These are phyloP conservation scores for Calamus simplicifolius DNA, from an alignment of 176 grass and related monocot species.

Conservation along the genomic window DNA sequence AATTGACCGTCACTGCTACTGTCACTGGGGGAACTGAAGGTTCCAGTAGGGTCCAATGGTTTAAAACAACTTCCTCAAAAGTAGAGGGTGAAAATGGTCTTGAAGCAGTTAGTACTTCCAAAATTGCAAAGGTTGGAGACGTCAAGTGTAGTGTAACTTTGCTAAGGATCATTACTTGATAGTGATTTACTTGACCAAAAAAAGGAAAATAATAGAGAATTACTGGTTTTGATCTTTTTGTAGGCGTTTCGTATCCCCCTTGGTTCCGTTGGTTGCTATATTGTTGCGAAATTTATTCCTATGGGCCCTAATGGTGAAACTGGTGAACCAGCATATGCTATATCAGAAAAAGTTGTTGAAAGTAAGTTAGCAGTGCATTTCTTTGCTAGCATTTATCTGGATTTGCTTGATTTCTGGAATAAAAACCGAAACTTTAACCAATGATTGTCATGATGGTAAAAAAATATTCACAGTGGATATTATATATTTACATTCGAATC, in stretches of 20 bases:
- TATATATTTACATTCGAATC: too few relatives aligned
- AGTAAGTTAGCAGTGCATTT: slow-evolving; percentile 42
- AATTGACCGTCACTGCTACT: slow-evolving; percentile 50
- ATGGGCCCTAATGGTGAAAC: slow-evolving; percentile 79
- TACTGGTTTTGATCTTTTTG: slow-evolving; percentile 1
- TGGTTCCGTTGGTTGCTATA: slow-evolving; percentile 58
- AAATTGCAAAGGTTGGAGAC: slow-evolving; percentile 69
- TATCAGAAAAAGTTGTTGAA: slow-evolving; percentile 64
- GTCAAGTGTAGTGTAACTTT: neutral
- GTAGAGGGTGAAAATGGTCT: slow-evolving; percentile 59
- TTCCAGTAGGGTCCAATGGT: slow-evolving; percentile 90
- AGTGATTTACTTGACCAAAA: neutral
- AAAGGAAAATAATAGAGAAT: too few relatives aligned
- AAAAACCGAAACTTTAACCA: too few relatives aligned
- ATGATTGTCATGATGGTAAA: too few relatives aligned
- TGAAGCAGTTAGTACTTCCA: slow-evolving; percentile 72
- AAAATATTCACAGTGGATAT: too few relatives aligned
- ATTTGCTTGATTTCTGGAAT: too few relatives aligned
- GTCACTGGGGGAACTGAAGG: slow-evolving; percentile 75
- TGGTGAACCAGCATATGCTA: slow-evolving; percentile 73
- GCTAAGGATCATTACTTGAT: too few relatives aligned
- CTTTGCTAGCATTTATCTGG: neutral
- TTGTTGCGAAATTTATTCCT: slow-evolving; percentile 91
- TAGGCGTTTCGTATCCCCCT: slow-evolving; percentile 89
- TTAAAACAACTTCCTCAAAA: slow-evolving; percentile 60